Evolutionary conservation across 768 basidiomycete genomes (phyloP), one percentile per base, ranked within the genome.

Genomic region (Suillus weaverae): DNA sequence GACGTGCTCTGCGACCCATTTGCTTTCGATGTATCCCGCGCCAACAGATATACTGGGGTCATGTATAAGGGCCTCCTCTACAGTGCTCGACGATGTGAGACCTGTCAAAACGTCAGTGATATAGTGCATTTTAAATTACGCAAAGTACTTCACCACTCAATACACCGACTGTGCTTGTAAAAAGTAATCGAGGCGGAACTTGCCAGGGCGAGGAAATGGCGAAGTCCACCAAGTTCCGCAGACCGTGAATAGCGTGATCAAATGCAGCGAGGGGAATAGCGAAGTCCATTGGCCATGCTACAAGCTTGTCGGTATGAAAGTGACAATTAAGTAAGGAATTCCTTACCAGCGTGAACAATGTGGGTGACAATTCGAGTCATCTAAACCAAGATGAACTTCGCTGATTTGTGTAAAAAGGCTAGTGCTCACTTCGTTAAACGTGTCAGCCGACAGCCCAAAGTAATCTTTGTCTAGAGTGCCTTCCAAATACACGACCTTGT

Each of bases 211-310:
- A 76, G 7, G 64, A 64, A 13, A 74, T 62, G 2, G 78, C 73
- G 16, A 81, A 69, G 62, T 80, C 73, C 35, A 80, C 63, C 48
- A 82, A 70, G 16, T 72, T 71, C 22, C 78, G 72, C 7, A 74
- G 68, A 11, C 74, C 74, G 30, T 70, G 61, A 43, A 80, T 60
- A 43, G 68, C 62, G 7, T 65, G 33, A 60, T 77, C 75, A 62
- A 77, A 79, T 16, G 76, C 73, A 26, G 62, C 20, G n/a, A 80
- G 67, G 16, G 72, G 44, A 11, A 73, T 64, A 62, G 75, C 76
- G 72, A 82, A 82, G 65, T 82, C 75, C 13, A 81, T 76, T 14
- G 68, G 73, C 81, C 81, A 82, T 20, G 80, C 81, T 69, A 62
- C 43, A 16, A 56, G 59, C 11, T 50, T 64, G 18, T 66, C 43